Base-by-base conservation (phyloP, 1,139 yeast species). In the Geotrichum phurueaensis region DNA sequence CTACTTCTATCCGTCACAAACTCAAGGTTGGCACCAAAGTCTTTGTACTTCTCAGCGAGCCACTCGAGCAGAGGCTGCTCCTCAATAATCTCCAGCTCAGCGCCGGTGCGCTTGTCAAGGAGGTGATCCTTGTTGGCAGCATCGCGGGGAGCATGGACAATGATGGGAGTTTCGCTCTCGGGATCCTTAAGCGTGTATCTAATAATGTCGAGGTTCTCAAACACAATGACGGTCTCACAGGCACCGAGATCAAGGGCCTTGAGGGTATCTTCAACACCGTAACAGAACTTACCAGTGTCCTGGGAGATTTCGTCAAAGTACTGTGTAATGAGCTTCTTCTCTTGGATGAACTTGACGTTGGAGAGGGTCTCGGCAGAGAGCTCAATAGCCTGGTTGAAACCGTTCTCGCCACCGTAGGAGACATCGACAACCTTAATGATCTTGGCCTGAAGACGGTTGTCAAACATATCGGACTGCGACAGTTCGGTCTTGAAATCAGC, bases 331-430 rank as follows among this genome's bases (percentile, higher is more conserved):
- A 94, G 84, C 79, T 92, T 92, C 89, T 94, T 94, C 77, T 94
- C 99, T 79, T 94, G 99, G 64, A 94, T 95, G 74, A 94, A 94
- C 77, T 94, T 94, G 69, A 94, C 99, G 74, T 92, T 94, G 58
- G 98, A 88, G 71, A 94, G 82, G 27, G 99, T 89, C 79, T 94
- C 99, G 51, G 97, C 97, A 33, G 97, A 88, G 67, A 94, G 81
- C 77, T 94, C 99, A 71, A 94, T 94, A 58, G 99, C 99, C 79
- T 94, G 99, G 79, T 94, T 94, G 81, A 94, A 94, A 57, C 99
- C 99, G 75, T 94, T 94, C 78, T 94, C 99, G 71, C 99, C 99
- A 76, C 99, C 99, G 73, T 94, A 94, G 2, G 98, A 92, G 60
- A 94, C 89, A 81, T 94, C 99, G 62, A 95, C 99, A 73, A 91